Conservation (phyloP, 768 basidiomycete genomes). For the Termitomyces sp. region DNA sequence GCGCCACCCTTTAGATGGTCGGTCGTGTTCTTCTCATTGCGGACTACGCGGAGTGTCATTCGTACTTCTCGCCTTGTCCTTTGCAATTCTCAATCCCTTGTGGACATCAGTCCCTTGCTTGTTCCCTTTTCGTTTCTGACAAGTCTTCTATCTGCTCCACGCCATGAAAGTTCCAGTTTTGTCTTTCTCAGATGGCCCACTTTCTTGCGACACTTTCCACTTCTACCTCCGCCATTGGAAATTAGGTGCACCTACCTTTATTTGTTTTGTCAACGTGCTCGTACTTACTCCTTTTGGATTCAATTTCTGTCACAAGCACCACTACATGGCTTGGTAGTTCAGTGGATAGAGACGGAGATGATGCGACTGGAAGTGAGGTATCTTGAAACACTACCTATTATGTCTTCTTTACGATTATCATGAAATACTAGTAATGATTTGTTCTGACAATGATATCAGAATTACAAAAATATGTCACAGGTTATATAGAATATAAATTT, state of each 20-base stretch:
- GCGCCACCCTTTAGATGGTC: constrained; percentile 20
- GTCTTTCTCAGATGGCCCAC: constrained; percentile 36
- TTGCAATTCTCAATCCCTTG: constrained; percentile 27
- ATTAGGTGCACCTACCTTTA: constrained; percentile 40
- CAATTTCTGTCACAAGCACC: constrained; percentile 27
- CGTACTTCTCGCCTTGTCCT: constrained; percentile 34
- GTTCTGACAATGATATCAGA: no score
- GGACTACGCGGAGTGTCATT: constrained; percentile 35
- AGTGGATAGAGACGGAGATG: constrained; percentile 55
- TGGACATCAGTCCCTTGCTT: constrained; percentile 32
- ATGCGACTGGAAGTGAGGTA: no score
- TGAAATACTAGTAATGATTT: no score
- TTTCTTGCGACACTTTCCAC: constrained; percentile 28
- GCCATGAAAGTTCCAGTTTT: constrained; percentile 38
- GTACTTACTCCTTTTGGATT: constrained; percentile 32
- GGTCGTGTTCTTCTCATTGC: constrained; percentile 16
- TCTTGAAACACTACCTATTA: no score
- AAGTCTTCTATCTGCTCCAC: constrained; percentile 38
- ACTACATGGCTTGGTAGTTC: constrained; percentile 5
- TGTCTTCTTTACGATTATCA: no score
- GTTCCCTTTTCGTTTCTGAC: constrained; percentile 38
- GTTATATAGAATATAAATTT: no score
- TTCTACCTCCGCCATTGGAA: constrained; percentile 40
- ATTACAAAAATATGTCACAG: no score
- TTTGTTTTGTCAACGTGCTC: constrained; percentile 29